Conservation (phyloP, 495 filamentous ascomycete species). For the Penicillium waksmanii region DNA sequence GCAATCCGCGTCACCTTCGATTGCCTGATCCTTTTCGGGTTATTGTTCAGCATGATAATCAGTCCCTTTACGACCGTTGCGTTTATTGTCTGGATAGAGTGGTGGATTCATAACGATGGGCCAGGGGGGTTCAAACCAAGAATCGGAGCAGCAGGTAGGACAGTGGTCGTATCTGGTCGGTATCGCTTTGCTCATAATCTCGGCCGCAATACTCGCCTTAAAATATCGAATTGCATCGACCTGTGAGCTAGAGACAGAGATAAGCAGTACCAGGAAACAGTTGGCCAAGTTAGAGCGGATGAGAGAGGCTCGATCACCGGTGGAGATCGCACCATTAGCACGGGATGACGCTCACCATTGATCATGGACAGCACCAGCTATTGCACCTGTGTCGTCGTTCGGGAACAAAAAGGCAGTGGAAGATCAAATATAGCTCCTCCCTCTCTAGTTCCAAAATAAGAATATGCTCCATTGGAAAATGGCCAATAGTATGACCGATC, state of each 20-base stretch:
- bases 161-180: conserved; percentile 38
- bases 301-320: conserved; percentile 11
- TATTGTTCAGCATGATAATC: conserved; percentile 38
- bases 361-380: too few relatives aligned
- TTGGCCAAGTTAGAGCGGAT: conserved; percentile 23
- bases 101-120: conserved; percentile 37
- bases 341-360: too few relatives aligned
- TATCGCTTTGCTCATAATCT: conserved; percentile 33
- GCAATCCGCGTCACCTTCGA: conserved; percentile 23
- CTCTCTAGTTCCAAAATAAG: too few relatives aligned
- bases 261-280: conserved; percentile 17
- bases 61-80: conserved; percentile 39
- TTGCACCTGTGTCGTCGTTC: too few relatives aligned
- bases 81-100: conserved; percentile 40
- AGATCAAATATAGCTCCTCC: too few relatives aligned
- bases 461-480: too few relatives aligned
- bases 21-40: conserved; percentile 23
- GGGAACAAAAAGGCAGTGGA: too few relatives aligned
- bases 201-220: conserved; percentile 32
- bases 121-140: conserved; percentile 28
- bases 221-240: conserved; percentile 32
- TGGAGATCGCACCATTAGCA: neutral
- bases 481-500: too few relatives aligned
- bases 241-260: conserved; percentile 32
- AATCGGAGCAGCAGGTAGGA: conserved; percentile 32